Evolutionary conservation across 176 grass and related monocot genomes (phyloP).

Genomic region (Tuctoria greenei): DNA sequence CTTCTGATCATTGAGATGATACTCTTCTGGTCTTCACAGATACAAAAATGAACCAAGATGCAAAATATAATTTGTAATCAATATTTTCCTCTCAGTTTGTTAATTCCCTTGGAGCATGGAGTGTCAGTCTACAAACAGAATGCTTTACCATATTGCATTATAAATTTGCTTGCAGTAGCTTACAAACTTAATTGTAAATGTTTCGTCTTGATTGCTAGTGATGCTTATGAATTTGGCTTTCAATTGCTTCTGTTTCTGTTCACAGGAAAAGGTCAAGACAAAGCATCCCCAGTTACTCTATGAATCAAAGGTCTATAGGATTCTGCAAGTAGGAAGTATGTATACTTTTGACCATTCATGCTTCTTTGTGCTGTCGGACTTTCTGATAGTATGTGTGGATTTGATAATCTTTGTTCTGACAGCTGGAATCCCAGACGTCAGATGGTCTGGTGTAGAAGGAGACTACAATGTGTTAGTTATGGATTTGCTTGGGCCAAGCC

Average conservation of each 20-base stretch:
- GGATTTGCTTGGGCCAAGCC: constrained; percentile 90
- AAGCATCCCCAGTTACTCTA: constrained; percentile 96
- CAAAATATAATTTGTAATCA: background rate
- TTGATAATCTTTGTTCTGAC: constrained; percentile 47
- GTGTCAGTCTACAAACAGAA: background rate
- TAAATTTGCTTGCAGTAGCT: background rate
- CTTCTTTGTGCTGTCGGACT: constrained; percentile 23
- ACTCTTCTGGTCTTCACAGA: background rate
- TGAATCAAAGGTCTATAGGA: constrained; percentile 96
- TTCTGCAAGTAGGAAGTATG: constrained; percentile 96
- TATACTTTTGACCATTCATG: constrained; percentile 14
- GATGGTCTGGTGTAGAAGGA: constrained; percentile 96
- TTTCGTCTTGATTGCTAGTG: constrained; percentile 21
- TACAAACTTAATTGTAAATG: background rate
- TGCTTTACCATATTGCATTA: background rate
- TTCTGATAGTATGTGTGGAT: background rate
- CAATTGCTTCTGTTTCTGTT: constrained; percentile 29
- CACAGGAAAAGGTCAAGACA: constrained; percentile 95
- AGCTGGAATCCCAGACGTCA: constrained; percentile 92
- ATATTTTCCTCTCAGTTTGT: background rate
- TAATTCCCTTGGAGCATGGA: background rate
- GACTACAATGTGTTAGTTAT: constrained; percentile 98
- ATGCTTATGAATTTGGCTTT: constrained; percentile 17
- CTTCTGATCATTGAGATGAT: constrained; percentile 18
- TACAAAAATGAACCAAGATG: background rate